Base-by-base conservation (phyloP, 805 yeast species). In the Saccharomycopsis fermentans region DNA sequence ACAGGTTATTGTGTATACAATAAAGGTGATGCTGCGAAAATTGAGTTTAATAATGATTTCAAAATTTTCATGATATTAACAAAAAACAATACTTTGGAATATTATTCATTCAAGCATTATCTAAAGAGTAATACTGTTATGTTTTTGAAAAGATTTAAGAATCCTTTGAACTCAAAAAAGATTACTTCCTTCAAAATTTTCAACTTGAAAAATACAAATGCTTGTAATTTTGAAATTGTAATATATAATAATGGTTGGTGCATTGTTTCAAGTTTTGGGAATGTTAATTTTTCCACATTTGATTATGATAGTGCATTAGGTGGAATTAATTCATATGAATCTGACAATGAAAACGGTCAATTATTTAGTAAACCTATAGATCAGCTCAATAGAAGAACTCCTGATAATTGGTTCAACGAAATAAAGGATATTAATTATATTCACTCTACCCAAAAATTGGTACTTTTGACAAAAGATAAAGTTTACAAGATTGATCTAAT, bases 241-340 rank as follows among this genome's bases (percentile, higher is more conserved):
- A 51, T 66, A 2, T 64, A 57, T 32, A 21, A 36, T 1, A 57
- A 63, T 27, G 64, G 66, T 1, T 69, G 72, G 72, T 59, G 63
- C 3, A n/a, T 65, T 1, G 58, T 63, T n/a, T 68, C 71, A 8
- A 63, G 65, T 1, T 69, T 65, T 59, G 72, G 71, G 6, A 58
- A 64, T 34, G 63, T 63, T 4, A 57, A 58, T 1, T 69, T 69
- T 57, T 58, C 62, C 4, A 61, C 65, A 36, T 56, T 58, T 54
- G 62, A 60, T 16, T 60, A 63, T 26, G 66, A 63, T 54, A 56
- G 58, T 16, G 37, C 36, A 35, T 32, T 62, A 32, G 64, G 64
- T 6, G 53, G 50, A 43, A 43, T 43, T 55, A n/a, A 59, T 57
- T 24, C 58, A 52, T 16, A 34, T 55, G 9, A 6, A 40, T 16